These are phyloP conservation scores for Mycena polygramma DNA, from an alignment of 768 basidiomycete species.

Conservation along the genomic window DNA sequence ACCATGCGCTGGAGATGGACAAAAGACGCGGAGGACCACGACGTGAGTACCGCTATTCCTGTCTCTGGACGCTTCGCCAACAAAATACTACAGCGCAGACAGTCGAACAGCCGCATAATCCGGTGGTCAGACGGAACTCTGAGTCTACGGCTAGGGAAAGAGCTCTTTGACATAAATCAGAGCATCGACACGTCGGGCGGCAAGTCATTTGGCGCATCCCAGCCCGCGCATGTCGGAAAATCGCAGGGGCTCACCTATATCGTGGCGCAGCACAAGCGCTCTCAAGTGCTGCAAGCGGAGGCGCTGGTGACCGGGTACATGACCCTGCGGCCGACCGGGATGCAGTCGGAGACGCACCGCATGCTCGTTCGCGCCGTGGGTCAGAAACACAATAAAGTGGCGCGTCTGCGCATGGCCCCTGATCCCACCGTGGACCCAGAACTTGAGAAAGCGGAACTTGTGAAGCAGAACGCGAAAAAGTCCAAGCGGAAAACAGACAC, in stretches of 20 bases:
- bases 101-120: constrained; percentile 92
- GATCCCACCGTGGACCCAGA: constrained; percentile 84
- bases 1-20: constrained; percentile 97
- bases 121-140: constrained; percentile 96
- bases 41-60: constrained; percentile 66
- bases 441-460: constrained; percentile 76
- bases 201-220: constrained; percentile 63
- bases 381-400: constrained; percentile 86
- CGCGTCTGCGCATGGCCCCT: constrained; percentile 83
- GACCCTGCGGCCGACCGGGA: constrained; percentile 87
- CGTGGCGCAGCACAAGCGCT: constrained; percentile 89
- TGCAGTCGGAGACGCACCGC: constrained; percentile 91
- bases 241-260: constrained; percentile 89
- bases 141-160: constrained; percentile 92
- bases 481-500: constrained; percentile 69
- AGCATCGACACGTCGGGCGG: constrained; percentile 83
- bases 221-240: constrained; percentile 45
- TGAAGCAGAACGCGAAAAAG: constrained; percentile 75
- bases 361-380: constrained; percentile 90
- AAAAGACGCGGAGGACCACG: constrained; percentile 78
- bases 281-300: constrained; percentile 89
- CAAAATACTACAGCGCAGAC: constrained; percentile 67
- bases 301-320: constrained; percentile 87
- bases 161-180: constrained; percentile 91
- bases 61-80: constrained; percentile 1